Base-by-base conservation (phyloP, 371 early-diverging fungal species). In the Apophysomyces trapeziformis region DNA sequence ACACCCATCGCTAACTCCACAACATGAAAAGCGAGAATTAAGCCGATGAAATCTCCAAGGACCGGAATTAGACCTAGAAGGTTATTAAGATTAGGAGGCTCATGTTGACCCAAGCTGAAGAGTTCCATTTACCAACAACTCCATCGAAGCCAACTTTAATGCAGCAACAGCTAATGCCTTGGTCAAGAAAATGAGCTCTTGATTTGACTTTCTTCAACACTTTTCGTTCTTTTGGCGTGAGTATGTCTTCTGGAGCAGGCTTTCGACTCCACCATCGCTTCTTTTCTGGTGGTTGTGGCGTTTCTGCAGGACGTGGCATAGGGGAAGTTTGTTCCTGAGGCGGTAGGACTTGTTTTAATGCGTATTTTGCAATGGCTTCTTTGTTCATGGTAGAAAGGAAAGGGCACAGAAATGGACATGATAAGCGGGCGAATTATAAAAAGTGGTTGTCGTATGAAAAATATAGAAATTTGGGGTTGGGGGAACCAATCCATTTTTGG, bases 41-140 rank as follows among this genome's bases (percentile, higher is more conserved):
- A 26, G 7, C 73, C 75, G n/a, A 70, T 63, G 21, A 78, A 78
- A 58, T 78, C 78, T 12, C 78, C 78, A 16, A 78, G 38, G 1
- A 78, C 68, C 4, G 73, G 75, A 21, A 78, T 46, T 8, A 74
- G 58, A 7, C 72, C 74, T 70, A 26, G 39, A 58, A 8, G 21
- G 1, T 1, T 5, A 6, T 14, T 9, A 39, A 39, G 26, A 54
- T 36, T 5, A 41, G 7, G 32, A 26, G 39, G 12, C n/a, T 50
- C 21, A 21, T 50, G 0, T 21, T 50, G 4, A 9, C 6, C 9
- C 18, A 21, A 9, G 50, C 9, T 38, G 18, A 16, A 57, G 41
- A 21, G 32, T 26, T 26, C 13, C 7, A 45, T 45, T 59, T 62
- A 73, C 77, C 77, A 36, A 77, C 56, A n/a, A 77, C 16, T 13